phyloP scores from a whole-genome alignment of 2,329 filamentous ascomycete species.

The Triangularia verruculosa region DNA sequence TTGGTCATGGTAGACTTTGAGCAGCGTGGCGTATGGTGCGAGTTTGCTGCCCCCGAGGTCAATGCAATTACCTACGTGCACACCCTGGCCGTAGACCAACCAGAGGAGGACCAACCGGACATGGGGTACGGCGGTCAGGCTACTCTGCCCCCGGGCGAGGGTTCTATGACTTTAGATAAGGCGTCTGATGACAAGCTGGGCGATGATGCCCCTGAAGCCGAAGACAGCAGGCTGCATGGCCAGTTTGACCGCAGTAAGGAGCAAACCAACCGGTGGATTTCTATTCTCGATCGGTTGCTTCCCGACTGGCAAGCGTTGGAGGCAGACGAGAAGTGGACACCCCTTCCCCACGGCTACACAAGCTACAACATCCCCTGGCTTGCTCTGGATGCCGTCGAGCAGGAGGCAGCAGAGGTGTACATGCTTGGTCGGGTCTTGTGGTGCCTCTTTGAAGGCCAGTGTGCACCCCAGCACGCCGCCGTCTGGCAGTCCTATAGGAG shows the following conservation, averaged over 20 bases:
- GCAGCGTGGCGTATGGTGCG: conserved; percentile 61
- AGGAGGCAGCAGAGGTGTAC: conserved; percentile 59
- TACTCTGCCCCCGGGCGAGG: neutral
- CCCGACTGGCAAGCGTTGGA: conserved; percentile 45
- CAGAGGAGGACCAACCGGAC: neutral
- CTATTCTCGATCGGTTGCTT: conserved; percentile 42
- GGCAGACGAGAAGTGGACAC: conserved; percentile 41
- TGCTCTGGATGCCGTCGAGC: conserved; percentile 48
- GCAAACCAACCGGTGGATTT: conserved; percentile 2
- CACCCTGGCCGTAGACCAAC: conserved; percentile 47
- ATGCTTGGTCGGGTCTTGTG: conserved; percentile 61
- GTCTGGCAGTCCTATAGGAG: conserved; percentile 59
- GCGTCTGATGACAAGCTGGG: conserved; percentile 36
- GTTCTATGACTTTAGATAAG: conserved; percentile 22
- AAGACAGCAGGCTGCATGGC: neutral
- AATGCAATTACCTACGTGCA: conserved; percentile 58
- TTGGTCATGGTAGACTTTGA: conserved; percentile 60
- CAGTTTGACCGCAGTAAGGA: conserved; percentile 33
- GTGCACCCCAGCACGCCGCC: conserved; percentile 54
- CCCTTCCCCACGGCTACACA: conserved; percentile 17
- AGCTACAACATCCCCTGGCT: conserved; percentile 58
- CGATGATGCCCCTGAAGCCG: conserved; percentile 11
- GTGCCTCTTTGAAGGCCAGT: conserved; percentile 61
- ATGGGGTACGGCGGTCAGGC: neutral
- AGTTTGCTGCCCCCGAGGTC: conserved; percentile 59